phyloP scores from a whole-genome alignment of 805 yeast species.

The Metschnikowia santaceciliae region DNA sequence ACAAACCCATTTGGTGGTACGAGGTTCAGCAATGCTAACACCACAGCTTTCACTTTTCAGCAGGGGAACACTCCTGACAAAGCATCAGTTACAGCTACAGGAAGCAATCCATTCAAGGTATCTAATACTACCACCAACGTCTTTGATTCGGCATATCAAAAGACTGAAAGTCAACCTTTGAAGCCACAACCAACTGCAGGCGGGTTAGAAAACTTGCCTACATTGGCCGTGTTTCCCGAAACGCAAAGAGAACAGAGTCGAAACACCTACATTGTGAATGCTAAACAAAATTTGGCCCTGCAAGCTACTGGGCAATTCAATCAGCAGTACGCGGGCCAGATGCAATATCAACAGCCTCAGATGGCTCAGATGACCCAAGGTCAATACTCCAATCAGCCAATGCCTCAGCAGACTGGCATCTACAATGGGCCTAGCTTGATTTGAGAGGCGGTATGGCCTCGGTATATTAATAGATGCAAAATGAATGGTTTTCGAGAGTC shows the following conservation, averaged over 20 bases:
- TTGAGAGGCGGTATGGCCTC: background rate
- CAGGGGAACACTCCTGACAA: conserved; percentile 8
- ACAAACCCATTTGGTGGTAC: conserved; percentile 47
- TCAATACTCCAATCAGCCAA: background rate
- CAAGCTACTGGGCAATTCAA: conserved; percentile 14
- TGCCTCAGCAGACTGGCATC: conserved; percentile 1
- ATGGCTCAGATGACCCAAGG: conserved; percentile 6
- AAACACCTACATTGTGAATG: conserved; percentile 34
- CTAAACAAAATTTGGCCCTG: conserved; percentile 24
- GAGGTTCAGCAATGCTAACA: conserved; percentile 27
- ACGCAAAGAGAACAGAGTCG: conserved; percentile 40
- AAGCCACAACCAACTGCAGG: conserved; percentile 65
- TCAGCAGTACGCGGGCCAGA: conserved; percentile 7
- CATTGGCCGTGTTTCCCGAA: conserved; percentile 66
- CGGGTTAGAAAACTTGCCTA: conserved; percentile 63
- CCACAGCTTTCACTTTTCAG: conserved; percentile 17
- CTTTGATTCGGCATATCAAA: conserved; percentile 23
- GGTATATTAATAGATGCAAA: background rate
- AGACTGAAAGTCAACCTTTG: conserved; percentile 23
- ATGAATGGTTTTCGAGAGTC: background rate
- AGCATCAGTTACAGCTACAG: conserved; percentile 41
- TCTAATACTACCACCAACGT: conserved; percentile 32
- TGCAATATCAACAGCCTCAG: conserved; percentile 4
- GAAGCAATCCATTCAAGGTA: conserved; percentile 59
- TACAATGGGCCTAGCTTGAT: conserved; percentile 27